A percentile compares a stretch with the other conserved stretches of the same genome.
Conservation (phyloP, 495 filamentous ascomycete genomes). For the Penicillium tannophilum region DNA sequence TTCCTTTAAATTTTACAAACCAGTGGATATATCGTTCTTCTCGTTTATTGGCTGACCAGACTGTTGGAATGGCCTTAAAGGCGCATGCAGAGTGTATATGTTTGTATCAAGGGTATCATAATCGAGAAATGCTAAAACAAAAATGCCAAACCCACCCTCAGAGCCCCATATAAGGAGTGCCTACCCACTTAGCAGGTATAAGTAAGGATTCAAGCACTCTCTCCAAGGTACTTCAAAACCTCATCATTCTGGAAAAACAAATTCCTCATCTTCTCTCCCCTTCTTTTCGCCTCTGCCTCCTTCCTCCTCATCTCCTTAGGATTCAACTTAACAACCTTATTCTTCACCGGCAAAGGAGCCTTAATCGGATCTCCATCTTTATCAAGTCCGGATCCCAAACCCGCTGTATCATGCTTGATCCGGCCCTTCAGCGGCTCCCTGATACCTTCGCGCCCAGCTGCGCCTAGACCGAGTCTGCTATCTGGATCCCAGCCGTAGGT, state of each 20-base stretch:
- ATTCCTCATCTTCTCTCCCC: constrained; percentile 60
- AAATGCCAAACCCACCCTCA: not conserved
- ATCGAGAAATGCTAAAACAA: not conserved
- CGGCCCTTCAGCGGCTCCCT: constrained; percentile 72
- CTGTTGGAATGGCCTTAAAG: too few species aligned
- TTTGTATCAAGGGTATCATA: constrained; percentile 4
- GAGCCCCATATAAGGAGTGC: not conserved
- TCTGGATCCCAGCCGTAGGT: constrained; percentile 90
- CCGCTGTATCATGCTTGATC: constrained; percentile 72
- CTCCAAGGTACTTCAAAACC: constrained; percentile 71
- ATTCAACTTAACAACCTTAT: constrained; percentile 63
- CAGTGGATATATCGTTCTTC: too few species aligned
- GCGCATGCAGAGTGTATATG: not conserved
- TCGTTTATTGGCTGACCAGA: too few species aligned
- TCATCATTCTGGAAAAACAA: constrained; percentile 71
- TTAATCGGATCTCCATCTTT: constrained; percentile 27
- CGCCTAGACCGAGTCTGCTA: constrained; percentile 70
- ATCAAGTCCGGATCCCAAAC: constrained; percentile 58
- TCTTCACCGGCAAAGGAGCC: constrained; percentile 35
- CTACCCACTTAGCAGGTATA: not conserved
- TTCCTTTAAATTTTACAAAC: too few species aligned
- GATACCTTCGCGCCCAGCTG: constrained; percentile 67
- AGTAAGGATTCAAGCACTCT: constrained; percentile 12
- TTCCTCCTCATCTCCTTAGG: constrained; percentile 67
- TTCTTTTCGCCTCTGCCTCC: constrained; percentile 61